phyloP scores from a whole-genome alignment of 2,329 filamentous ascomycete genomes.

The Kalmusia sp. region DNA sequence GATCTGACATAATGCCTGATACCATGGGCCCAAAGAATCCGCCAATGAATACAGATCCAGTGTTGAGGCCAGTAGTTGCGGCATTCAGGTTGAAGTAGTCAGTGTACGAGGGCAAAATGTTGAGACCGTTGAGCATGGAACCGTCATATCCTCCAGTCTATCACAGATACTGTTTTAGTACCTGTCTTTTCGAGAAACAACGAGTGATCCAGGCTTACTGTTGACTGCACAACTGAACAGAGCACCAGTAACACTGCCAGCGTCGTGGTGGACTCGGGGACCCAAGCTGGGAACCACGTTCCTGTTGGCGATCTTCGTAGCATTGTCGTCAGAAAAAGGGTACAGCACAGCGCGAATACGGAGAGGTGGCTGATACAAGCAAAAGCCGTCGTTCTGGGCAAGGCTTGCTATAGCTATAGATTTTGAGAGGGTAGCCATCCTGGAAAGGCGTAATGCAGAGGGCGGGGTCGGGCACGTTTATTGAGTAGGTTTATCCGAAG shows the following conservation, averaged over 20 bases:
- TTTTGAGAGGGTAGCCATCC: no score
- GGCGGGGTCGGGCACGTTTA: no score
- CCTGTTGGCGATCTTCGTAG: constrained; percentile 10
- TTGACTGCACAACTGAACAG: constrained; percentile 57
- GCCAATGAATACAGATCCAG: constrained; percentile 2
- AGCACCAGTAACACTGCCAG: constrained; percentile 27
- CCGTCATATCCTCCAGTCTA: constrained; percentile 7
- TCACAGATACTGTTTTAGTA: no score
- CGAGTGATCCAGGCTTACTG: neutral
- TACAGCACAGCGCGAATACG: neutral
- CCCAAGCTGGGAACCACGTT: constrained; percentile 14
- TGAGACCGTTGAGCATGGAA: constrained; percentile 10
- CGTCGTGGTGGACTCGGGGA: constrained; percentile 12
- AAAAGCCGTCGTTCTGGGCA: constrained; percentile 7
- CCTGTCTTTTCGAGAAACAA: neutral
- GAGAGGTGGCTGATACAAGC: constrained; percentile 9
- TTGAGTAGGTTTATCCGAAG: no score
- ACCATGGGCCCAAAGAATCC: neutral
- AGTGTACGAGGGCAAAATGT: constrained; percentile 7
- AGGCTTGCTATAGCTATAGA: no score
- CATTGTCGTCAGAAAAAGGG: constrained; percentile 1
- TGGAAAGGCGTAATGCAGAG: no score
- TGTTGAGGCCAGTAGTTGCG: constrained; percentile 9
- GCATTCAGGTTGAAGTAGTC: constrained; percentile 8
- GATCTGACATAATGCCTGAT: neutral